Evolutionary conservation across 164 flowering plant species (phyloP).

Genomic region (Kingdonia uniflora): DNA sequence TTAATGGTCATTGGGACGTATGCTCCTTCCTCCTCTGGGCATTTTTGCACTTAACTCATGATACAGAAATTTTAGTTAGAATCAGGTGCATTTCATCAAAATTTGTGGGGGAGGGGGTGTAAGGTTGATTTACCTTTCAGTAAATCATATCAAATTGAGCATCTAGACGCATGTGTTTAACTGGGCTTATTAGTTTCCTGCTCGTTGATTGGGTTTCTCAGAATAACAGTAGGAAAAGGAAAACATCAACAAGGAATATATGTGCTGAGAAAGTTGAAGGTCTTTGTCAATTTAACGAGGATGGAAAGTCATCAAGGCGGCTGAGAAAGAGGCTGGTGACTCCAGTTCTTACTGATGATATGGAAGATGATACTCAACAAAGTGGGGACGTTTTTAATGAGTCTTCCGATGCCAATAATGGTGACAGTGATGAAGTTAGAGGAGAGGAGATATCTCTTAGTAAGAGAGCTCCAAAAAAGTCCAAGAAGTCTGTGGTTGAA

Average conservation of each 20-base stretch:
- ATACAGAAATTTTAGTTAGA: no score
- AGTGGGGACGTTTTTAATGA: conserved; percentile 6
- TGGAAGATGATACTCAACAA: conserved; percentile 7
- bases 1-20: no score
- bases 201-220: conserved; percentile 9
- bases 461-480: conserved; percentile 23
- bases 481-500: conserved; percentile 24
- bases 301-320: conserved; percentile 20
- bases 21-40: no score
- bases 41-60: no score
- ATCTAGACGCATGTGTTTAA: neutral
- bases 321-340: conserved; percentile 19
- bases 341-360: conserved; percentile 13
- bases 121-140: neutral
- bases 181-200: neutral
- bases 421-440: conserved; percentile 16
- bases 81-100: no score
- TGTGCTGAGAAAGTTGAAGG: conserved; percentile 3
- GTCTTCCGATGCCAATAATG: conserved; percentile 14
- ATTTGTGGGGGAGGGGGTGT: no score
- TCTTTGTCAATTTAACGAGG: conserved; percentile 12
- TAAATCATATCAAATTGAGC: neutral
- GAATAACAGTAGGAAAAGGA: conserved; percentile 13
- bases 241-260: conserved; percentile 3
- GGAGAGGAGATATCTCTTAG: conserved; percentile 16